These are phyloP conservation scores for Asterophora parasitica DNA, from an alignment of 768 basidiomycete species.

Conservation along the genomic window DNA sequence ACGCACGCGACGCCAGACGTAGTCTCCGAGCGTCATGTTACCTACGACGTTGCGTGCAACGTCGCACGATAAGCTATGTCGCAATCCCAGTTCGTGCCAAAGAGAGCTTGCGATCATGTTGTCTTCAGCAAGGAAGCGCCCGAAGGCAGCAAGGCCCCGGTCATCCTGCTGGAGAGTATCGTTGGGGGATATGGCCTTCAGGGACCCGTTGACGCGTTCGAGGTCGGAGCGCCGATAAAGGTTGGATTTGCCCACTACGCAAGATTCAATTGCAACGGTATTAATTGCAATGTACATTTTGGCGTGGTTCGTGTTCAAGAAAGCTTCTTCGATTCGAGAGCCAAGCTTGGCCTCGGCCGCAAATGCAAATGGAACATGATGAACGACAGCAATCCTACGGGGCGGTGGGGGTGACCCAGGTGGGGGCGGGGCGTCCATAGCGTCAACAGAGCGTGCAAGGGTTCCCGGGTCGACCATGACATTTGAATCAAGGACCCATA, in stretches of 20 bases:
- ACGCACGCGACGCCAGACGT: slow-evolving; percentile 83
- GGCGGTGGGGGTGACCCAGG: slow-evolving; percentile 21
- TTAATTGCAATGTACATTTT: slow-evolving; percentile 98
- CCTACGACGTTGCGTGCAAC: slow-evolving; percentile 87
- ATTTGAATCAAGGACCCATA: slow-evolving; percentile 98
- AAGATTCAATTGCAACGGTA: slow-evolving; percentile 83
- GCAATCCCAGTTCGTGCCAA: slow-evolving; percentile 88
- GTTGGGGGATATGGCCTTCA: slow-evolving; percentile 39
- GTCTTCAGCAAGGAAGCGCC: slow-evolving; percentile 91
- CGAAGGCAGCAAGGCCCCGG: slow-evolving; percentile 74
- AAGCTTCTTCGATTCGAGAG: slow-evolving; percentile 85
- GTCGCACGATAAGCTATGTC: slow-evolving; percentile 89
- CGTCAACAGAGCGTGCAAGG: slow-evolving; percentile 79
- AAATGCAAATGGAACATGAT: slow-evolving; percentile 91
- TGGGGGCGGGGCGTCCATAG: slow-evolving; percentile 46
- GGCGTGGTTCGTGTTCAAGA: slow-evolving; percentile 94
- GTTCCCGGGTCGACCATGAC: slow-evolving; percentile 74
- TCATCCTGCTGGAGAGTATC: slow-evolving; percentile 21
- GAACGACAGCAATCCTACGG: slow-evolving; percentile 75
- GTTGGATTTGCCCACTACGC: slow-evolving; percentile 96
- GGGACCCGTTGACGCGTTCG: slow-evolving; percentile 64
- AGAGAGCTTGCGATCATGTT: slow-evolving; percentile 92
- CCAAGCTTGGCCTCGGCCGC: slow-evolving; percentile 69
- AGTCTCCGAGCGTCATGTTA: slow-evolving; percentile 79
- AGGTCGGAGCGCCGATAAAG: slow-evolving; percentile 88